These are phyloP conservation scores for Cinchona pubescens DNA, from an alignment of 257 asterid genomes.

Conservation along the genomic window DNA sequence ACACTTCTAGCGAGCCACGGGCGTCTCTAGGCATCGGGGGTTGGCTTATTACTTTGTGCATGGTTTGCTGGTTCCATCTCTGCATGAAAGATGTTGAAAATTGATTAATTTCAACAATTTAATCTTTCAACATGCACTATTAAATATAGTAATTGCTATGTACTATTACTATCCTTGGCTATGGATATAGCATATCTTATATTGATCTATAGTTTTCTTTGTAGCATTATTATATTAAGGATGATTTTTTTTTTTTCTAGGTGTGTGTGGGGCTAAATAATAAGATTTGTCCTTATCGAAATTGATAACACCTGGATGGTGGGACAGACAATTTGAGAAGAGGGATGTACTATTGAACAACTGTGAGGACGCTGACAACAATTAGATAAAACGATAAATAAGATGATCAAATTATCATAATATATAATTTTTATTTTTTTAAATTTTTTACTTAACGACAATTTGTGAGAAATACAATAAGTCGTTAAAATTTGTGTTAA, in stretches of 20 bases:
- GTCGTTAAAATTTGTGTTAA: no score
- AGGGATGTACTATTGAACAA: conserved; percentile 3
- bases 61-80: conserved; percentile 48
- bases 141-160: not conserved
- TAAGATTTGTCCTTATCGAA: conserved; percentile 16
- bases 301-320: conserved; percentile 29
- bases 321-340: conserved; percentile 21
- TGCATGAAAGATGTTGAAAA: conserved; percentile 13
- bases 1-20: conserved; percentile 83
- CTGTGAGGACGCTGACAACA: no score
- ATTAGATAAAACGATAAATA: no score
- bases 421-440: no score
- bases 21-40: conserved; percentile 69
- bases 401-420: no score
- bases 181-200: no score
- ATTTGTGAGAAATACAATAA: no score
- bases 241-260: not conserved
- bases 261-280: conserved; percentile 11
- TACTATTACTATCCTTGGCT: not conserved
- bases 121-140: not conserved
- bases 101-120: not conserved
- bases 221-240: not conserved
- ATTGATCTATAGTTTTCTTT: not conserved
- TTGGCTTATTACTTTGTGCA: conserved; percentile 30
- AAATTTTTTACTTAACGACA: no score